Conservation (phyloP, 495 filamentous ascomycete species). For the Hypoxylon rickii region DNA sequence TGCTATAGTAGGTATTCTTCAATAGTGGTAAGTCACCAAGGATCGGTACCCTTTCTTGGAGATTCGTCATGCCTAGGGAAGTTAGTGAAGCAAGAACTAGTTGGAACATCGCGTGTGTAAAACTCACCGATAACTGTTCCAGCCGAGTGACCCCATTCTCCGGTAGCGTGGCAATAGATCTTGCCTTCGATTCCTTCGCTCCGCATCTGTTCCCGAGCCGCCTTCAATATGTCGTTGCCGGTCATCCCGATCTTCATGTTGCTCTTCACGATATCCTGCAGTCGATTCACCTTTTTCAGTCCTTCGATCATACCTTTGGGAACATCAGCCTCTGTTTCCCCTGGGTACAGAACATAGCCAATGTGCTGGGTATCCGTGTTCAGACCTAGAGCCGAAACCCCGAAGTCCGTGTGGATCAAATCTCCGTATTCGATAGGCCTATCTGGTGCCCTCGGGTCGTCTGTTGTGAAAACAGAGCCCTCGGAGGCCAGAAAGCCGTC, state of each 20-base stretch:
- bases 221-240: conserved; percentile 49
- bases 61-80: conserved; percentile 51
- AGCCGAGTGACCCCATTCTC: conserved; percentile 56
- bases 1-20: conserved; percentile 50
- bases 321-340: conserved; percentile 45
- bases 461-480: conserved; percentile 7
- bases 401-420: conserved; percentile 53
- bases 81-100: conserved; percentile 2
- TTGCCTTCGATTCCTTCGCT: conserved; percentile 49
- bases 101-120: too few species aligned
- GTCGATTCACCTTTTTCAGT: conserved; percentile 47
- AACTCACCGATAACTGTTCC: conserved; percentile 49
- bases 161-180: conserved; percentile 54
- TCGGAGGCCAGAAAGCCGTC: conserved; percentile 24
- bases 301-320: conserved; percentile 45
- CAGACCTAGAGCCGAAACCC: conserved; percentile 50
- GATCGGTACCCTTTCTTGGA: conserved; percentile 47
- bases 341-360: conserved; percentile 50
- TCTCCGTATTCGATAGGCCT: conserved; percentile 47
- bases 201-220: conserved; percentile 40
- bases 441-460: conserved; percentile 22
- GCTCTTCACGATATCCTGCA: conserved; percentile 50
- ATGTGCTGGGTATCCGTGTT: conserved; percentile 57
- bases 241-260: conserved; percentile 48
- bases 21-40: conserved; percentile 49